Evolutionary conservation across 2,329 filamentous ascomycete species (phyloP), one percentile per base, ranked within the genome.

Genomic region (Aspergillus thermomutatus): DNA sequence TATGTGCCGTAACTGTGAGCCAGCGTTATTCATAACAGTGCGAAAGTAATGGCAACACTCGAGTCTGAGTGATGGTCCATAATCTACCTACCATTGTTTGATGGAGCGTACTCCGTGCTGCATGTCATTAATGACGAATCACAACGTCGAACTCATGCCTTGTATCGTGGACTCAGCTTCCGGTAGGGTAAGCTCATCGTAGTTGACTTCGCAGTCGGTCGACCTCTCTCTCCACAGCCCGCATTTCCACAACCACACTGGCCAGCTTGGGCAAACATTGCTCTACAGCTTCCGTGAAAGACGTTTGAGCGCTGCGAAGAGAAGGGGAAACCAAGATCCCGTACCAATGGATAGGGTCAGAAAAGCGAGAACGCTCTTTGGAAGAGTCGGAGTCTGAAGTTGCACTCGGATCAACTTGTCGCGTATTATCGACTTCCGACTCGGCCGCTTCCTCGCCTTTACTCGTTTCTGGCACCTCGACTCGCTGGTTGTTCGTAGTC

Each of bases 301-400:
- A 72, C 49, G 60, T 67, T 62, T 81, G 79, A 3, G 78, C 75
- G 40, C 58, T 70, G 54, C 77, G 77, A 37, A 82, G 69, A 25
- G 76, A 70, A 9, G 70, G 69, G 3, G 79, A 76, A 19, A 78
- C 73, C 11, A 82, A 67, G 43, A 81, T 76, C 5, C 79, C 79
- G 61, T 79, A 82, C 79, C 79, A 80, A 23, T 71, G 69, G 25
- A 81, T 62, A 7, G 79, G 79, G 57, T 82, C 74, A 49, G 67
- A 66, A 21, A 71, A 69, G 47, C 64, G 66, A 57, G 67, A 57
- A 27, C 64, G 66, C 60, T 66, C 68, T 54, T 67, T 65, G 56
- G 53, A 59, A 57, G 56, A 53, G 56, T 61, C 60, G 53, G 59
- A 50, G 47, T 59, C 52, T 57, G 54, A 34, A 26, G 57, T 48